Evolutionary conservation across 805 yeast species (phyloP).

Genomic region (Lachancea lanzarotensis): DNA sequence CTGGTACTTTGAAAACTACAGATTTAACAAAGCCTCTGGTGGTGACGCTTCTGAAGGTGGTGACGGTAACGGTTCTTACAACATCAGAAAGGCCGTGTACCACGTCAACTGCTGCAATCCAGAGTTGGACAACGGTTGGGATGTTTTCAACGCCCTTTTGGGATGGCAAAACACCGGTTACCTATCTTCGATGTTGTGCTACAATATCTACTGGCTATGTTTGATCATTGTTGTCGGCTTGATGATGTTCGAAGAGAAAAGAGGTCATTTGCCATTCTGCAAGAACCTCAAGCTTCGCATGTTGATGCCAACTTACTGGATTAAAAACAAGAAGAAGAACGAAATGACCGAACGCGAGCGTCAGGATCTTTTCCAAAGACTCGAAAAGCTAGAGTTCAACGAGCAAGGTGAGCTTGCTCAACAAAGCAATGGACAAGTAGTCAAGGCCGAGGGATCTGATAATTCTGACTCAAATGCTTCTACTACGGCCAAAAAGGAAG

Average conservation of each 20-base stretch:
- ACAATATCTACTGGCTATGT: conserved; percentile 82
- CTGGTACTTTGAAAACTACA: conserved; percentile 77
- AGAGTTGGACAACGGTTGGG: conserved; percentile 90
- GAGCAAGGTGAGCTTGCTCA: conserved; percentile 28
- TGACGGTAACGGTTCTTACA: conserved; percentile 91
- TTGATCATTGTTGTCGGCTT: conserved; percentile 48
- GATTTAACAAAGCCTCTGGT: conserved; percentile 62
- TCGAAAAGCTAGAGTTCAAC: conserved; percentile 35
- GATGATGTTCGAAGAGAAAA: conserved; percentile 78
- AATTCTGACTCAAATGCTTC: not conserved
- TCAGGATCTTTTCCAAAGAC: conserved; percentile 43
- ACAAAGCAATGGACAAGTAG: not conserved
- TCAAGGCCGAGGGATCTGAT: not conserved
- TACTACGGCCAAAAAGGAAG: not conserved
- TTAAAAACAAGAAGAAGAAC: conserved; percentile 60
- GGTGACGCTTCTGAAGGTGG: conserved; percentile 95
- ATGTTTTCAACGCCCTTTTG: conserved; percentile 84
- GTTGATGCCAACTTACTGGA: conserved; percentile 66
- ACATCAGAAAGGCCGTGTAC: conserved; percentile 75
- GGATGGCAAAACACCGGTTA: conserved; percentile 99
- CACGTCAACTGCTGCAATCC: conserved; percentile 98
- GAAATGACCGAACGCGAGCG: conserved; percentile 49
- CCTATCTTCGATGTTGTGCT: conserved; percentile 82
- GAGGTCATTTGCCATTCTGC: conserved; percentile 71
- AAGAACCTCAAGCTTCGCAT: conserved; percentile 43